Evolutionary conservation across 257 asterid species (phyloP), one percentile per base, ranked within the genome.

Genomic region (Nicotiana attenuata): DNA sequence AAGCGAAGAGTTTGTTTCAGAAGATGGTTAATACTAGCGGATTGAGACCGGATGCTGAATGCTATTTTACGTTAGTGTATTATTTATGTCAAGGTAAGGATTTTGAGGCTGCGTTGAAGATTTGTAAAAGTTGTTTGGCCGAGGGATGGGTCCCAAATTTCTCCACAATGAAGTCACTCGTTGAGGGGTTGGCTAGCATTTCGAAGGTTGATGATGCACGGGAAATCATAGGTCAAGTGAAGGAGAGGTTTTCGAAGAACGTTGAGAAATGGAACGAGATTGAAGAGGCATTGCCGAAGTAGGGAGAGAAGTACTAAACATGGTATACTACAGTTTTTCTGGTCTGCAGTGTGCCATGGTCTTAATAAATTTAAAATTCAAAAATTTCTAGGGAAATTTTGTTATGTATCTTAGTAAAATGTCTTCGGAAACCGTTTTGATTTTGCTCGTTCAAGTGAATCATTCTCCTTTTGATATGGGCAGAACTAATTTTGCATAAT

Each of bases 81-180:
- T 94, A 84, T 82, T 81, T 93, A 87, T 92, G 97, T 68, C 75
- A 82, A 81, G 90, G 89, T 50, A 56, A 78, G 76, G 94, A 96
- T 68, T 93, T 91, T 29, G 93, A 88, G 88, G 85, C 88, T 41
- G 98, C 98, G 0, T 50, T 90, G 61, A 80, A 69, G 22, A 59
- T 90, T 4, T 91, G 89, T 47, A 87, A 84, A 73, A 92, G 85
- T 47, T 85, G 92, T 78, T 90, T 92, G 89, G 81, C 60, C 2
- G 89, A 83, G 84, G 92, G 91, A 10, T 92, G 98, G 97, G 88
- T 92, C 17, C 99, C 98, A 0, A 92, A 89, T 86, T 63, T 91
- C 79, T 52, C 94, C 1, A 90, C 90, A 50, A 92, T 91, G 98
- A 93, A 80, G 85, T 57, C 81, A 60, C 99, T 96, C n/a, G 98